Base-by-base conservation (phyloP, 371 early-diverging fungal species). In the Parasitella parasitica region DNA sequence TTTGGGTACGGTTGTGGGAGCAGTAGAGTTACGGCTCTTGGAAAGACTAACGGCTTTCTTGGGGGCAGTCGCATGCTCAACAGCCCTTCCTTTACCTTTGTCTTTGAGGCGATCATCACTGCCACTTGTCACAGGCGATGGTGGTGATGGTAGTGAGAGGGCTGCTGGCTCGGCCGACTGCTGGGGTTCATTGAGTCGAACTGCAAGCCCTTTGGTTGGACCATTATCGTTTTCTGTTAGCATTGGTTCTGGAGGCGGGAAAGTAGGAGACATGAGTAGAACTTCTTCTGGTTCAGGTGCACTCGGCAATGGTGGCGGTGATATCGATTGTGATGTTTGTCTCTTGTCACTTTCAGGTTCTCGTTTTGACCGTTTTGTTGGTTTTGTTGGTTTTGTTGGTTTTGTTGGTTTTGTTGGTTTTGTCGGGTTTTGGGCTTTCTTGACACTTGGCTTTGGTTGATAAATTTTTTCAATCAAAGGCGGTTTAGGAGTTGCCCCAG, bases 1-100 rank as follows among this genome's bases (percentile, higher is more conserved):
- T 32, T 6, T 32, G 6, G 32, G 32, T 4, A 3, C 32, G 3
- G 24, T 20, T 43, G 22, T 6, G 11, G 11, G 16, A 7, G 11
- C n/a, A 2, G 58, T 3, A 32, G 32, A 11, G 1, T 32, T 32
- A 32, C 32, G 32, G 32, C 32, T 46, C 26, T 61, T 61, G 1
- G 67, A 66, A 6, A 66, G 49, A 46, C 54, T 61, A 9, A 61
- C 15, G 0, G 43, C 20, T 34, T 57, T 66, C 20, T 57, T 57
- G n/a, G 20, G 24, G 0, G 26, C 36, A 4, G 32, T 11, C 11
- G 18, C 27, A 15, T 27, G n/a, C 5, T 57, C 57, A n/a, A 61
- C 24, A 9, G 49, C 57, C 12, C 62, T 55, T 8, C 54, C 61
- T 46, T 66, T 66, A 2, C 67, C 67, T 57, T 66, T 66, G 16